Conservation (phyloP, 179 eudicot species). For the Kewa caespitosa region DNA sequence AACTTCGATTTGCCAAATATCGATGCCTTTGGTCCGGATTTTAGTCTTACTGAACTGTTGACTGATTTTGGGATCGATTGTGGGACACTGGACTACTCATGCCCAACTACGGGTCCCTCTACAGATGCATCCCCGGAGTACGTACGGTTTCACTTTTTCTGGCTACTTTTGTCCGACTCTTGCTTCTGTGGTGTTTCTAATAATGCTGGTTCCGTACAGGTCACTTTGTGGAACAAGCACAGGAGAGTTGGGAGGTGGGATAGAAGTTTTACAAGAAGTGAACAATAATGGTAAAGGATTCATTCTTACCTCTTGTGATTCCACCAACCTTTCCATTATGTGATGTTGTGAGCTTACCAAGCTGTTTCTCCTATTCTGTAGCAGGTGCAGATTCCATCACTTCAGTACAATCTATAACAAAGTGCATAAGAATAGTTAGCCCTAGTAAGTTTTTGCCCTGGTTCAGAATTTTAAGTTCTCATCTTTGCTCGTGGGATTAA, state of each 20-base stretch:
- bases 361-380: constrained; percentile 2
- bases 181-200: background rate
- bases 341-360: constrained; percentile 1
- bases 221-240: constrained; percentile 30
- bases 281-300: constrained; percentile 40
- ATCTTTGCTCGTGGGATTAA: background rate
- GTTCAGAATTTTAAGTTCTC: background rate
- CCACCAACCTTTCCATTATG: background rate
- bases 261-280: constrained; percentile 41
- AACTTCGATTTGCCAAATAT: constrained; percentile 68
- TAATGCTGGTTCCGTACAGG: constrained; percentile 30
- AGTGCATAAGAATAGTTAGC: constrained; percentile 59
- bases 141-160: constrained; percentile 10
- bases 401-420: constrained; percentile 58
- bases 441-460: constrained; percentile 52
- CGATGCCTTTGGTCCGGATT: constrained; percentile 60
- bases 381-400: constrained; percentile 55
- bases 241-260: constrained; percentile 27
- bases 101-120: constrained; percentile 42
- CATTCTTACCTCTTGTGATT: constrained; percentile 1
- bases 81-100: constrained; percentile 35
- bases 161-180: background rate
- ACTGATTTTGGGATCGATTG: constrained; percentile 61
- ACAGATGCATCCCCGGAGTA: constrained; percentile 49
- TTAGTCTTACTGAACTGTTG: constrained; percentile 60